A percentile compares a stretch with the other conserved stretches of the same genome.
phyloP scores from a whole-genome alignment of 345 rosid genomes.

The Corchorus olitorius region DNA sequence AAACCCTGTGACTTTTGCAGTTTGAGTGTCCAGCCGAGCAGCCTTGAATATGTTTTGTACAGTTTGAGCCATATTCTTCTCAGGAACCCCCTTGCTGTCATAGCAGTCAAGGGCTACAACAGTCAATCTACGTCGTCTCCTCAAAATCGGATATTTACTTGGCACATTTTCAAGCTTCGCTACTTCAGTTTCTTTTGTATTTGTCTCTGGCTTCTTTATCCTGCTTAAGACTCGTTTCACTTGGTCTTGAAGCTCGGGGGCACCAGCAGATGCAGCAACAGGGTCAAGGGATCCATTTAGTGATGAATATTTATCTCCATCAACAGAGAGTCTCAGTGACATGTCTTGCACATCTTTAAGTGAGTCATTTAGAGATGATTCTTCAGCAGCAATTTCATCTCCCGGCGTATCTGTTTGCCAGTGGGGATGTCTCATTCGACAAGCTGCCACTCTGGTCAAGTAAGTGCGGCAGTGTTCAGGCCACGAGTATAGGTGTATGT shows the following conservation, averaged over 20 bases:
- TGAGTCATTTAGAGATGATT: slow-evolving; percentile 81
- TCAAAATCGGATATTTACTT: slow-evolving; percentile 76
- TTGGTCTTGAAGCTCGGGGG: slow-evolving; percentile 56
- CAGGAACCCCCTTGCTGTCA: slow-evolving; percentile 60
- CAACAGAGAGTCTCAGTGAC: slow-evolving; percentile 91
- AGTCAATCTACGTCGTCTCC: slow-evolving; percentile 72
- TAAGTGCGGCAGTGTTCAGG: slow-evolving; percentile 98
- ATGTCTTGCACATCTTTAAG: slow-evolving; percentile 90
- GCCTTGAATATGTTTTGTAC: slow-evolving; percentile 72
- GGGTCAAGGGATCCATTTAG: slow-evolving; percentile 57
- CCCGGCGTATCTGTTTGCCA: slow-evolving; percentile 92
- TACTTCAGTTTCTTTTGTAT: slow-evolving; percentile 43
- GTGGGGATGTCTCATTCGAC: slow-evolving; percentile 92
- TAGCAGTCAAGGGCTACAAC: slow-evolving; percentile 86
- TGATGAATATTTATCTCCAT: slow-evolving; percentile 77
- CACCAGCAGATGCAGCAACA: slow-evolving; percentile 38
- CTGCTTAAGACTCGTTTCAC: slow-evolving; percentile 74
- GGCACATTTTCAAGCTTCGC: slow-evolving; percentile 51
- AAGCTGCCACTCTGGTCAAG: slow-evolving; percentile 90
- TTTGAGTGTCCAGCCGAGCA: slow-evolving; percentile 56
- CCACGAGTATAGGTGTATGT: slow-evolving; percentile 95
- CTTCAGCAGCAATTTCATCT: slow-evolving; percentile 60
- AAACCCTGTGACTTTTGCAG: slow-evolving; percentile 66
- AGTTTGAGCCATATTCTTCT: slow-evolving; percentile 55
- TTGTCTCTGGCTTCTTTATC: slow-evolving; percentile 58